phyloP scores from a whole-genome alignment of 352 stramenopile genomes.

The Phytophthora cryptogea region DNA sequence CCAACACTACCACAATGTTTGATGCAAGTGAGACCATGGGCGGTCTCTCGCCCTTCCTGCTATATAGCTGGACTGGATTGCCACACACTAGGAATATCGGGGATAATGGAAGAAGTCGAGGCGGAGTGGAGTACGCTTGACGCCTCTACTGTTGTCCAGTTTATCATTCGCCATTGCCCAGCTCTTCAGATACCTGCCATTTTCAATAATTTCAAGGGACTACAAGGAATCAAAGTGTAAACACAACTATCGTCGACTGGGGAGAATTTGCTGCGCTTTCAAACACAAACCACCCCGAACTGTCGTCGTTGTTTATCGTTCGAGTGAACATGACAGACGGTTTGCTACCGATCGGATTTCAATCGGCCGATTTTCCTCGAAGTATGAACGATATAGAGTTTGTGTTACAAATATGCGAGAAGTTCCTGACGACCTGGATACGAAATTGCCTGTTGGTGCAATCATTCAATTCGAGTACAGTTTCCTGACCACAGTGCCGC shows the following conservation, averaged over 20 bases:
- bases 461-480: conserved; percentile 28
- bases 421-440: conserved; percentile 32
- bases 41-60: conserved; percentile 23
- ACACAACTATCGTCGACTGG: conserved; percentile 37
- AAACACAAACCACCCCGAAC: conserved; percentile 14
- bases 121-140: conserved; percentile 25
- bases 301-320: conserved; percentile 36
- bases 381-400: conserved; percentile 35
- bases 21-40: conserved; percentile 31
- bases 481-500: conserved; percentile 9
- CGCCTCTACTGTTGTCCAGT: conserved; percentile 16
- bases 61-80: conserved; percentile 37
- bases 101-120: conserved; percentile 9
- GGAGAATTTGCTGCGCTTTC: conserved; percentile 18
- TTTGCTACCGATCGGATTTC: conserved; percentile 31
- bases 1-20: conserved; percentile 10
- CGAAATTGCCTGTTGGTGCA: conserved; percentile 28
- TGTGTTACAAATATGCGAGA: conserved; percentile 32
- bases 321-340: conserved; percentile 35
- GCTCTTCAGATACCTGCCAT: conserved; percentile 20
- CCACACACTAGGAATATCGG: conserved; percentile 6
- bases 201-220: conserved; percentile 19
- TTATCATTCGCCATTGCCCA: conserved; percentile 38
- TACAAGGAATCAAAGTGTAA: conserved; percentile 35
- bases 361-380: conserved; percentile 30